Conservation (phyloP, 2,329 filamentous ascomycete genomes). For the Alternaria arbusti region DNA sequence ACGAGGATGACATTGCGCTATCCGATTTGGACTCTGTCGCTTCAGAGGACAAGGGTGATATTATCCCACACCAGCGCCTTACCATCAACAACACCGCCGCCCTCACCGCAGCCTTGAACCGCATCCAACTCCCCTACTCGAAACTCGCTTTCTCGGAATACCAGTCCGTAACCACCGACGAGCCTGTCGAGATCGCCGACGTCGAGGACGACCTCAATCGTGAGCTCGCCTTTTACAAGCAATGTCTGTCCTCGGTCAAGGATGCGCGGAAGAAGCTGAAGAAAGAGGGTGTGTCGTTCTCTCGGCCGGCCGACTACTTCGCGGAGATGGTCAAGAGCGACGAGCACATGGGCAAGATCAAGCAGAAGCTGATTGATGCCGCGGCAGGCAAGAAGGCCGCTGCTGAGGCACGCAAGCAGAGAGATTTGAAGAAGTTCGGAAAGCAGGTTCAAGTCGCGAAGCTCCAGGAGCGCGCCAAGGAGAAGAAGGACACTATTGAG, state of each 20-base stretch:
- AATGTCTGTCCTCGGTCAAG: constrained; percentile 80
- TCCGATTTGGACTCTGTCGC: constrained; percentile 82
- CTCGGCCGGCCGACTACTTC: constrained; percentile 92
- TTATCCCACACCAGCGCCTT: constrained; percentile 87
- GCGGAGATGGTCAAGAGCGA: constrained; percentile 99
- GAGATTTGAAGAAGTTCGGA: constrained; percentile 98
- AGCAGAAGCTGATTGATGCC: constrained; percentile 89
- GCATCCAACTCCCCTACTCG: constrained; percentile 74
- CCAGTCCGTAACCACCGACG: constrained; percentile 74
- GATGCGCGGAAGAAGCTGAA: constrained; percentile 76
- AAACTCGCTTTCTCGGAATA: constrained; percentile 81
- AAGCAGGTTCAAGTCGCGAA: constrained; percentile 98
- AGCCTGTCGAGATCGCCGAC: constrained; percentile 76
- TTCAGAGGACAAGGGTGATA: constrained; percentile 82
- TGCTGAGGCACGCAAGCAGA: constrained; percentile 86
- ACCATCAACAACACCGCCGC: constrained; percentile 97
- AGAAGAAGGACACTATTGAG: constrained; percentile 89
- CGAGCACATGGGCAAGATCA: constrained; percentile 97
- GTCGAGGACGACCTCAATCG: constrained; percentile 90
- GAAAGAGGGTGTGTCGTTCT: constrained; percentile 84
- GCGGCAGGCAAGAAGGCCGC: constrained; percentile 91
- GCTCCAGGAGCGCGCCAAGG: constrained; percentile 90
- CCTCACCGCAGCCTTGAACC: constrained; percentile 78
- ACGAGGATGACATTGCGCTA: constrained; percentile 76
- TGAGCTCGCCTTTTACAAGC: constrained; percentile 91